These are phyloP conservation scores for Apiotrichum montevideense DNA, from an alignment of 1,284 basidiomycete genomes.

Conservation along the genomic window DNA sequence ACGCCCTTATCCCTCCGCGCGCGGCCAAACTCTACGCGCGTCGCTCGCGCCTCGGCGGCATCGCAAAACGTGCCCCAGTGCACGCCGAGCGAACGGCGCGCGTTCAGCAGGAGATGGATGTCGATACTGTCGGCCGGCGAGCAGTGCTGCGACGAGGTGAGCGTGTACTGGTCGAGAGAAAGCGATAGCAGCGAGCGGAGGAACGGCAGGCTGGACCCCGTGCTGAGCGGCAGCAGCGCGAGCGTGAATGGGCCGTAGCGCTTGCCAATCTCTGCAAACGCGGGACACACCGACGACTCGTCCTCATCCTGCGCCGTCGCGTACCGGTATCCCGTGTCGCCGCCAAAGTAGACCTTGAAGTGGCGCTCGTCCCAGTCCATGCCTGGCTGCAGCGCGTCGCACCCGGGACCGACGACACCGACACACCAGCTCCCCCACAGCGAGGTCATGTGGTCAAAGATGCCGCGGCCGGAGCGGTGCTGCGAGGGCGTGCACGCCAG, in stretches of 20 bases:
- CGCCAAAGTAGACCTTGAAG: conserved; percentile 45
- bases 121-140: conserved; percentile 43
- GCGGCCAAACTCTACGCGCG: conserved; percentile 43
- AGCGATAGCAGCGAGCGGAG: conserved; percentile 41
- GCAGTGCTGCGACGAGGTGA: conserved; percentile 44
- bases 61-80: conserved; percentile 49
- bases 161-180: conserved; percentile 45
- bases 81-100: conserved; percentile 37
- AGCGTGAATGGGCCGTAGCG: conserved; percentile 40
- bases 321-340: conserved; percentile 47
- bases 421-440: conserved; percentile 46
- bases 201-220: conserved; percentile 45
- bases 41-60: conserved; percentile 39
- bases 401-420: conserved; percentile 31
- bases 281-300: conserved; percentile 39
- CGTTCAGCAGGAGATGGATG: conserved; percentile 33
- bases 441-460: conserved; percentile 45
- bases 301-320: conserved; percentile 37
- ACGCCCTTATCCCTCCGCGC: conserved; percentile 28
- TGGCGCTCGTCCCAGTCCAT: conserved; percentile 27
- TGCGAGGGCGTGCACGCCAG: conserved; percentile 45
- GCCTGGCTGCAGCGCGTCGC: conserved; percentile 21
- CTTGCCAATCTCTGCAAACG: conserved; percentile 42
- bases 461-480: conserved; percentile 42
- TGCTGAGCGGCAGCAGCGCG: conserved; percentile 41